Evolutionary conservation across 495 filamentous ascomycete genomes (phyloP).

Genomic region (Tuber microsphaerosporum): DNA sequence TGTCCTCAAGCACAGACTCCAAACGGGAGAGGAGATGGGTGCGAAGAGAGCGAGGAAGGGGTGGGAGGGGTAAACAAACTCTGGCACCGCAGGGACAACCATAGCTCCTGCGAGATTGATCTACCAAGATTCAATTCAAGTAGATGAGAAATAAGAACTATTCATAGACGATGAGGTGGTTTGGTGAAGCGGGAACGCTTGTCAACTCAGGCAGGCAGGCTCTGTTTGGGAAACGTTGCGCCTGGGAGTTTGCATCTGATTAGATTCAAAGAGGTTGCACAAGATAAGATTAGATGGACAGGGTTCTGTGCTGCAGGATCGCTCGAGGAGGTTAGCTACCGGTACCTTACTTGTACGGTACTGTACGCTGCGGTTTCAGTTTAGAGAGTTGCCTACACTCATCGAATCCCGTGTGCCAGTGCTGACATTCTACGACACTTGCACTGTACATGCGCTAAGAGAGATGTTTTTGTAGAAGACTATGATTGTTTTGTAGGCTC

Average conservation of each 20-base stretch:
- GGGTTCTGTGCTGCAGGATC: not conserved
- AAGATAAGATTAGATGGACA: not conserved
- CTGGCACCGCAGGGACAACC: conserved; percentile 82
- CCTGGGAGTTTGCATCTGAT: not conserved
- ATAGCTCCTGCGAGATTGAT: conserved; percentile 47
- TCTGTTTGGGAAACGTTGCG: not conserved
- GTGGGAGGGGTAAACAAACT: conserved; percentile 54
- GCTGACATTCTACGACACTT: too few species aligned
- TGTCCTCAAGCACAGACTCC: conserved; percentile 7
- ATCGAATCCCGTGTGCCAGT: too few species aligned
- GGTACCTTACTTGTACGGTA: too few species aligned
- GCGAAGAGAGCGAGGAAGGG: not conserved
- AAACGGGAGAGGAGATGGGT: conserved; percentile 4
- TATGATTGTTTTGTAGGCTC: too few species aligned
- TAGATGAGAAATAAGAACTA: not conserved
- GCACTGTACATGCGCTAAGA: too few species aligned
- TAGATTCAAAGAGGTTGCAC: not conserved
- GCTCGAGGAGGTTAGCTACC: too few species aligned
- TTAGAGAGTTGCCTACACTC: too few species aligned
- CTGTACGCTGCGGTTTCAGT: too few species aligned
- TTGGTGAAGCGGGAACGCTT: not conserved
- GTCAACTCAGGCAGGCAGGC: not conserved
- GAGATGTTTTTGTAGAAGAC: too few species aligned
- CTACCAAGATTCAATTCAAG: not conserved
- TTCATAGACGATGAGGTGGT: not conserved